These are phyloP conservation scores for Boletales sp. DNA, from an alignment of 768 basidiomycete genomes.

Conservation along the genomic window DNA sequence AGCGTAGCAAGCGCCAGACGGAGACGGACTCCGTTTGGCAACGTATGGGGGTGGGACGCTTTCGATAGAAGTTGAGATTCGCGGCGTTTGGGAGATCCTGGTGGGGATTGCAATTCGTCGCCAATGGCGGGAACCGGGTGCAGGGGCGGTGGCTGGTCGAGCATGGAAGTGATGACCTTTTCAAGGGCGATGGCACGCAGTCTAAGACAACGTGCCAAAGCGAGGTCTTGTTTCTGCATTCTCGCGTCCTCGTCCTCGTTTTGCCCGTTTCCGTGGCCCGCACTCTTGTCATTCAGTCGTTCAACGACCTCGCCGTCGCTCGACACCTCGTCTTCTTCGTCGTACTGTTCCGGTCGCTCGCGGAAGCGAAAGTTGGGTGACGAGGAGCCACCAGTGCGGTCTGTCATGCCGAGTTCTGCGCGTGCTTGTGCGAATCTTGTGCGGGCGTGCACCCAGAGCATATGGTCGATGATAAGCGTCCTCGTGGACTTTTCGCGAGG, in stretches of 20 bases:
- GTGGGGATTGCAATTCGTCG: constrained; percentile 50
- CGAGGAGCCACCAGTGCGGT: constrained; percentile 67
- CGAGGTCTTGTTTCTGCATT: constrained; percentile 54
- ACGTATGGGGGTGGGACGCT: constrained; percentile 49
- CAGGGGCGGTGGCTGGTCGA: constrained; percentile 70
- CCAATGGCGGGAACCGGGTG: constrained; percentile 46
- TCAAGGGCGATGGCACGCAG: constrained; percentile 79
- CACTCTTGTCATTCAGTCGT: constrained; percentile 45
- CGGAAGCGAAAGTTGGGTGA: constrained; percentile 60
- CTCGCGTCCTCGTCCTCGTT: constrained; percentile 59
- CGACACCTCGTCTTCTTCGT: constrained; percentile 64
- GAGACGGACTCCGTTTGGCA: constrained; percentile 80
- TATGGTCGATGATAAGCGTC: constrained; percentile 83
- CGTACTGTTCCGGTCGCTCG: constrained; percentile 69
- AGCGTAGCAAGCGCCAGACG: constrained; percentile 72
- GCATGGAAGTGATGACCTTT: constrained; percentile 78
- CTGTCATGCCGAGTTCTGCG: constrained; percentile 83
- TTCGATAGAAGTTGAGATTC: constrained; percentile 20
- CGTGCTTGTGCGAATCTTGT: constrained; percentile 82
- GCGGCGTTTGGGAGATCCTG: constrained; percentile 47
- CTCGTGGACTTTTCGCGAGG: constrained; percentile 87
- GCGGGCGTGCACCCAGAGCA: constrained; percentile 79
- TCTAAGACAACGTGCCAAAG: constrained; percentile 59
- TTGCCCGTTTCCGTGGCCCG: constrained; percentile 45
- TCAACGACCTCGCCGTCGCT: constrained; percentile 61